Evolutionary conservation across 1,139 yeast genomes (phyloP), one percentile per base, ranked within the genome.

Genomic region (Candida mesenterica): DNA sequence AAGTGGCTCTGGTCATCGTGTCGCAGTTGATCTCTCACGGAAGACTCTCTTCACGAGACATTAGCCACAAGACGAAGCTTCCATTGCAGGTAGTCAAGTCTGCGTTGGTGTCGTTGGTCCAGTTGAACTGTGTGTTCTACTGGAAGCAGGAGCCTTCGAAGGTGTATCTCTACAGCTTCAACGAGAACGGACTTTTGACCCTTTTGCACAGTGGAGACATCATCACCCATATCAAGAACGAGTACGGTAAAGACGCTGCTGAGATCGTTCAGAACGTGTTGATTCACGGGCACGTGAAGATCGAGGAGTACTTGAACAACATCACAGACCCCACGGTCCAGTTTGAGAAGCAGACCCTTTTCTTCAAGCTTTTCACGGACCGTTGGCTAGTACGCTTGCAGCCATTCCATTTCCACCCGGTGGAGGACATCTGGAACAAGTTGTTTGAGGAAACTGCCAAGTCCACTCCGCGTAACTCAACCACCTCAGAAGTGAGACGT

Each of bases 201-300:
- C 65, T 87, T 36, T 56, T 89, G 22, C 86, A 88, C 59, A 72
- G 90, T 24, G 97, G 96, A 22, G 86, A 86, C 35, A 79, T 89
- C 41, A 68, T 87, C 25, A 61, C 75, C 30, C 69, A 71, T 37
- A 72, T 84, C 28, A 69, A 71, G 37, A 39, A 45, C 7, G 36
- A 41, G 10, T 63, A 65, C 38, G 74, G 70, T n/a, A 70, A 69
- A 18, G 66, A 65, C 10, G 65, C 75, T 19, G 85, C 90, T 0
- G 82, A 82, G 42, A 75, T 88, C 25, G 68, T 86, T n/a, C 89
- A 85, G 50, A 87, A 84, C 49, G 66, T 89, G 33, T 48, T 66
- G 70, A 49, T 73, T 68, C 34, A 69, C 69, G 64, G 97, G 76
- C 83, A 82, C 47, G 58, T 89, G 37, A 72, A 79, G 13, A 63